phyloP scores from a whole-genome alignment of 192 early-diverging fungal species.

The Phycomyces nitens region DNA sequence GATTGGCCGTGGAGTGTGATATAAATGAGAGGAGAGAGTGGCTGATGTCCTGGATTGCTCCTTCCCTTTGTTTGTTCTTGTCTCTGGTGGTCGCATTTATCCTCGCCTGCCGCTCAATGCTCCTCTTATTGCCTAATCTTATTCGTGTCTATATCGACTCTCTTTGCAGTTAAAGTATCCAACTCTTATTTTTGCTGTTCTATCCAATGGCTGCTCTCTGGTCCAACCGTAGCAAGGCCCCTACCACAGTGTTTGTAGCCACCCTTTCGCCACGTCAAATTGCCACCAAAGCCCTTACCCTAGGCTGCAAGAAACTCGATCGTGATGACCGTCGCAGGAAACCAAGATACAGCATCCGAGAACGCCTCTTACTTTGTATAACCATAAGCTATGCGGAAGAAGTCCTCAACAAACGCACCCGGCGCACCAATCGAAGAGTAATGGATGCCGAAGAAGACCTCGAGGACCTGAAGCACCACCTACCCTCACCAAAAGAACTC shows the following conservation, averaged over 20 bases:
- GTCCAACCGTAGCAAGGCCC: slow-evolving; percentile 5
- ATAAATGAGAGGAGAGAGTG: too few relatives aligned
- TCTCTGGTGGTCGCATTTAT: too few relatives aligned
- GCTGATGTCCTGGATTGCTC: too few relatives aligned
- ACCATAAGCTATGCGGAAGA: slow-evolving; percentile 26
- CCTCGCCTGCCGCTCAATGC: too few relatives aligned
- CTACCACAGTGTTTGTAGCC: slow-evolving; percentile 10
- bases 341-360: slow-evolving; percentile 17
- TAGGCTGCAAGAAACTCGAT: slow-evolving; percentile 28
- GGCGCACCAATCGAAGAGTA: slow-evolving; percentile 25
- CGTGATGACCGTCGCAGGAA: slow-evolving; percentile 23
- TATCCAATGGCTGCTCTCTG: too few relatives aligned
- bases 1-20: too few relatives aligned
- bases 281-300: slow-evolving; percentile 19
- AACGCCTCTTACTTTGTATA: slow-evolving; percentile 18
- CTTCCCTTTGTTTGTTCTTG: too few relatives aligned
- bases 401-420: slow-evolving; percentile 19
- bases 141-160: too few relatives aligned
- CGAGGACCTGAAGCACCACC: background rate
- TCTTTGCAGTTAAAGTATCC: too few relatives aligned
- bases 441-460: slow-evolving; percentile 31
- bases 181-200: too few relatives aligned
- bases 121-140: too few relatives aligned
- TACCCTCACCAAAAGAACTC: background rate
- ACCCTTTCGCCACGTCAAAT: slow-evolving; percentile 24